phyloP scores from a whole-genome alignment of 495 filamentous ascomycete genomes.

The Penicillium ucsense region DNA sequence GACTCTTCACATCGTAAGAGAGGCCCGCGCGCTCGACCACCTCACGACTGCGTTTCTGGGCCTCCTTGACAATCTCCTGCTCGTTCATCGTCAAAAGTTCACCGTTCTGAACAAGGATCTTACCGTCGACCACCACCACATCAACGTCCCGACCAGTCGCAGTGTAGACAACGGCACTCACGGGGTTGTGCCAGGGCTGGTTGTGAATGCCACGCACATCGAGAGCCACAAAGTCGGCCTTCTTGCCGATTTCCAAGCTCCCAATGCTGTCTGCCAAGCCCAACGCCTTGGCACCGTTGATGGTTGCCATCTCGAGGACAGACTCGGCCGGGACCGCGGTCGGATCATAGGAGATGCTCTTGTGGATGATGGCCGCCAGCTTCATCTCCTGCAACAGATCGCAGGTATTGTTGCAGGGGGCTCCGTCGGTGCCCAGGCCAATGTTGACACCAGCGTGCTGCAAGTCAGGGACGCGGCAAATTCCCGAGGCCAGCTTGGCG shows the following conservation, averaged over 20 bases:
- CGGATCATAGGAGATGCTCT: conserved; percentile 35
- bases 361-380: conserved; percentile 42
- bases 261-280: conserved; percentile 35
- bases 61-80: conserved; percentile 23
- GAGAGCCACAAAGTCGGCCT: conserved; percentile 44
- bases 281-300: conserved; percentile 43
- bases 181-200: conserved; percentile 31
- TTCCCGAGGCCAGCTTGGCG: conserved; percentile 40
- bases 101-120: conserved; percentile 31
- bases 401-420: conserved; percentile 42
- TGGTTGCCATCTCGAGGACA: conserved; percentile 45
- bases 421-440: conserved; percentile 39
- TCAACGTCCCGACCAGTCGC: conserved; percentile 40
- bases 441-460: conserved; percentile 28
- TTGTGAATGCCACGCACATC: conserved; percentile 26
- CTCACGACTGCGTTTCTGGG: conserved; percentile 26
- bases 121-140: conserved; percentile 38
- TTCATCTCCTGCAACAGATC: conserved; percentile 45
- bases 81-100: conserved; percentile 25
- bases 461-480: conserved; percentile 35
- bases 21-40: conserved; percentile 34
- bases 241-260: conserved; percentile 44
- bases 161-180: conserved; percentile 39
- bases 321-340: conserved; percentile 36
- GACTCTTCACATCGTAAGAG: conserved; percentile 23